These are phyloP conservation scores for Quercus suber DNA, from an alignment of 306 rosid genomes.

Conservation along the genomic window DNA sequence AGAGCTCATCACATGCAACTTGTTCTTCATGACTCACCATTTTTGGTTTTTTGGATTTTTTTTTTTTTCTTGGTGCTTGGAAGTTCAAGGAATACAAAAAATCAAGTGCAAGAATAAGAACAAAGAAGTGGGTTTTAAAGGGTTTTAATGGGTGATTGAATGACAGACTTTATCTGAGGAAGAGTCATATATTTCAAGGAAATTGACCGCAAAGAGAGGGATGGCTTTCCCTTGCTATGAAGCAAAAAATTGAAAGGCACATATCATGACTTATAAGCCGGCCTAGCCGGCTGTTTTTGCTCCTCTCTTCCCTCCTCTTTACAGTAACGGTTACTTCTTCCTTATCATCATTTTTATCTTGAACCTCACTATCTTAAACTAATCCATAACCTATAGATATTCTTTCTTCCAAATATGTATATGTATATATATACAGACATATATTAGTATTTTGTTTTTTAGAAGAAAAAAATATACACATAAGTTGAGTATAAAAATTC, in stretches of 20 bases:
- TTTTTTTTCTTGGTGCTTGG: background rate
- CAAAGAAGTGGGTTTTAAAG: slow-evolving; percentile 8
- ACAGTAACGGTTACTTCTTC: slow-evolving; percentile 37
- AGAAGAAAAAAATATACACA: background rate
- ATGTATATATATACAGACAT: no score
- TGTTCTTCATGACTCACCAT: slow-evolving; percentile 60
- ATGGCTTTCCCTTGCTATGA: slow-evolving; percentile 38
- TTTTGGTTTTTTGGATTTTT: slow-evolving; percentile 8
- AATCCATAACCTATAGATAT: background rate
- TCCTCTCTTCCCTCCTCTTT: slow-evolving; percentile 31
- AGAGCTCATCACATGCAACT: slow-evolving; percentile 44
- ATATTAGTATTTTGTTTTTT: no score
- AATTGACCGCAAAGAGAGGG: slow-evolving; percentile 60
- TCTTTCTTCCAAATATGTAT: background rate
- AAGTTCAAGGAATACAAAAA: slow-evolving; percentile 14
- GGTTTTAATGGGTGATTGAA: background rate
- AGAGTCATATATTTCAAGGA: slow-evolving; percentile 43
- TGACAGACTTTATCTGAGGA: slow-evolving; percentile 28
- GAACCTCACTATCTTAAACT: background rate
- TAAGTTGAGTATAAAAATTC: background rate
- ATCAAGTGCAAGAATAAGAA: slow-evolving; percentile 15
- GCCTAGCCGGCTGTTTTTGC: slow-evolving; percentile 47
- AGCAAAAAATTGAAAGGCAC: slow-evolving; percentile 39
- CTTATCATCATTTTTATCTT: background rate
- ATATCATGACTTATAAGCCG: slow-evolving; percentile 27